Evolutionary conservation across 352 stramenopile genomes (phyloP), one percentile per base, ranked within the genome.

Genomic region (Paralagenidium karlingii): DNA sequence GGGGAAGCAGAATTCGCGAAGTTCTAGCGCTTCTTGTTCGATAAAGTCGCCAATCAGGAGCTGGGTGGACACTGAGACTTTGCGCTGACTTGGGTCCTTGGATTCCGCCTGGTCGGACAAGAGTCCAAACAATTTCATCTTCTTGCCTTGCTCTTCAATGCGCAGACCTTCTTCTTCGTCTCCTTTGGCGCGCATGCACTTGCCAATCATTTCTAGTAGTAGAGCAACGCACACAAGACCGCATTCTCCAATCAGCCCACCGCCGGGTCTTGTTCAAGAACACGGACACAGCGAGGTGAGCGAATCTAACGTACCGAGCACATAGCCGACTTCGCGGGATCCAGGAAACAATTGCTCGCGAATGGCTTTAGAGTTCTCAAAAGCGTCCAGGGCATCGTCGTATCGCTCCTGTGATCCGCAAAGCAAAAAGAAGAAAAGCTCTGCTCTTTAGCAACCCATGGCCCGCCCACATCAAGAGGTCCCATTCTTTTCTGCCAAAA

Each of bases 251-350:
- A 45, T 38, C 11, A 13, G 27, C 24, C 24, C 10, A n/a, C 18
- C 8, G 1, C 44, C 9, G 16, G 26, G 18, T 19, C 7, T 8
- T 3, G 25, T 19, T 20, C 34, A 30, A 10, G 11, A 45, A 8
- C 10, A 11, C 12, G 8, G 3, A 8, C 1, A n/a, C 5, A n/a
- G n/a, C n/a, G n/a, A n/a, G n/a, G n/a, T n/a, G n/a, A n/a, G n/a
- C n/a, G n/a, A n/a, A n/a, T n/a, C n/a, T n/a, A n/a, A 37, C 64
- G 32, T 62, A 82, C 73, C 69, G 33, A 83, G 63, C 21, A 71
- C 86, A 45, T 76, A 86, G 4, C 71, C 76, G 43, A 85, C 71
- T 48, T 89, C 76, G 15, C 64, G 67, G 0, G 76, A 79, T 25
- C 82, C 65, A 2, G 70, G 71, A 26, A 83, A 81, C 11, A 85